Conservation (phyloP, 495 filamentous ascomycete species). For the Pyronema domesticum region DNA sequence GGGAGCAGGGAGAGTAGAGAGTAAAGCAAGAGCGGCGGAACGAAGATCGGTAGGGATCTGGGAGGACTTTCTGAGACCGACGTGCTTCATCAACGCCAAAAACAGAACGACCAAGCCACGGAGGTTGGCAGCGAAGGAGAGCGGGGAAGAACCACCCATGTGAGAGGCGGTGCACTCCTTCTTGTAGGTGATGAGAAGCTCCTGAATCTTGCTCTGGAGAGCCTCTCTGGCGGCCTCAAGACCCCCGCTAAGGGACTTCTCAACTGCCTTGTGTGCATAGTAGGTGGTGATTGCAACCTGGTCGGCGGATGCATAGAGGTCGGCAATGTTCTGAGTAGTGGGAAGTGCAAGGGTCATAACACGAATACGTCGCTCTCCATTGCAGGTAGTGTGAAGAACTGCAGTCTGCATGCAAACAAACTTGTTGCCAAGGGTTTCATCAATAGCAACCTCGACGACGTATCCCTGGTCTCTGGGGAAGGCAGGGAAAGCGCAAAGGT, state of each 20-base stretch:
- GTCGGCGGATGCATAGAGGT: constrained; percentile 88
- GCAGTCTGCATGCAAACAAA: constrained; percentile 92
- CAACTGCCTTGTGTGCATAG: constrained; percentile 95
- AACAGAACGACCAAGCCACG: constrained; percentile 77
- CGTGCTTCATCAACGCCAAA: constrained; percentile 85
- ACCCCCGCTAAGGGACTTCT: constrained; percentile 66
- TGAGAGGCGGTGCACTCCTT: constrained; percentile 94
- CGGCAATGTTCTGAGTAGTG: constrained; percentile 74
- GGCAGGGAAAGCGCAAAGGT: constrained; percentile 92
- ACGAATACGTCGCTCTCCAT: constrained; percentile 83
- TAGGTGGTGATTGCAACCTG: constrained; percentile 82
- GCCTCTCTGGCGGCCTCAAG: constrained; percentile 81
- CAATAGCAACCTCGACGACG: constrained; percentile 97
- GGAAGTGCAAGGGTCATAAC: constrained; percentile 87
- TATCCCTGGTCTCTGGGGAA: constrained; percentile 95
- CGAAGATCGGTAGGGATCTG: constrained; percentile 94
- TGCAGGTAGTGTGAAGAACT: constrained; percentile 93
- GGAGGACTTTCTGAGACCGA: constrained; percentile 82
- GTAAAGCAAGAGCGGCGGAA: constrained; percentile 76
- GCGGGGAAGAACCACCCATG: constrained; percentile 54
- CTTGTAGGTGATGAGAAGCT: constrained; percentile 83
- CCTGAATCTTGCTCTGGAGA: constrained; percentile 75
- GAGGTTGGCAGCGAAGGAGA: constrained; percentile 88
- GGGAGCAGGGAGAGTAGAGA: constrained; percentile 81
- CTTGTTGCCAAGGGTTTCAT: constrained; percentile 84